Conservation (phyloP, 306 rosid genomes). For the Albizia julibrissin region DNA sequence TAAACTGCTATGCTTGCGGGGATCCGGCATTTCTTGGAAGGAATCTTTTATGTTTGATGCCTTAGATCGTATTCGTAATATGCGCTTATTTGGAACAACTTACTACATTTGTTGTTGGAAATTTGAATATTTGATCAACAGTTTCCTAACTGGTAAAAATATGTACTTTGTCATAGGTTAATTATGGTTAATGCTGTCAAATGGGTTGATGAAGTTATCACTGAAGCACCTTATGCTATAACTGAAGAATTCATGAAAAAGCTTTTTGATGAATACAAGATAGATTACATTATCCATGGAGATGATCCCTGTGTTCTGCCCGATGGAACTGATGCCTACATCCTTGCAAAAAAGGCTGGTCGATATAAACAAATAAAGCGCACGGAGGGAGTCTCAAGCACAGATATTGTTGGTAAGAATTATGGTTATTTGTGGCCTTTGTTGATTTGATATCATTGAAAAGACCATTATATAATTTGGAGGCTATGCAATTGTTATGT, state of each 20-base stretch:
- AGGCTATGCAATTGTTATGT: background rate
- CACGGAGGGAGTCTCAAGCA: conserved; percentile 89
- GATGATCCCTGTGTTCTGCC: conserved; percentile 99
- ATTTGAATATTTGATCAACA: background rate
- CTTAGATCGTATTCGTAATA: background rate
- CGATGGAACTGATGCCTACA: conserved; percentile 97
- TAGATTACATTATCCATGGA: conserved; percentile 90
- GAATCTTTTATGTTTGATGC: conserved; percentile 6
- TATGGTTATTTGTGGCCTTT: background rate
- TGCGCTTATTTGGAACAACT: background rate
- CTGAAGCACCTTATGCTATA: conserved; percentile 93
- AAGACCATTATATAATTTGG: background rate
- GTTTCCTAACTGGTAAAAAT: background rate
- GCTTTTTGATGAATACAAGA: conserved; percentile 85
- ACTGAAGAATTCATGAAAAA: conserved; percentile 89
- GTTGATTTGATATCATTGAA: background rate
- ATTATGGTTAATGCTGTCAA: conserved; percentile 83
- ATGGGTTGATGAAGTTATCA: conserved; percentile 98
- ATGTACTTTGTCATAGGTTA: conserved; percentile 30
- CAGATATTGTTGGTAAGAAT: background rate
- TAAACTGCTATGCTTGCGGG: background rate
- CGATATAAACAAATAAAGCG: conserved; percentile 98
- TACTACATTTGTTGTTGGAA: background rate
- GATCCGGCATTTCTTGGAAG: background rate
- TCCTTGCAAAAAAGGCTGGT: conserved; percentile 87